These are phyloP conservation scores for Salix udensis DNA, from an alignment of 345 rosid species.

Conservation along the genomic window DNA sequence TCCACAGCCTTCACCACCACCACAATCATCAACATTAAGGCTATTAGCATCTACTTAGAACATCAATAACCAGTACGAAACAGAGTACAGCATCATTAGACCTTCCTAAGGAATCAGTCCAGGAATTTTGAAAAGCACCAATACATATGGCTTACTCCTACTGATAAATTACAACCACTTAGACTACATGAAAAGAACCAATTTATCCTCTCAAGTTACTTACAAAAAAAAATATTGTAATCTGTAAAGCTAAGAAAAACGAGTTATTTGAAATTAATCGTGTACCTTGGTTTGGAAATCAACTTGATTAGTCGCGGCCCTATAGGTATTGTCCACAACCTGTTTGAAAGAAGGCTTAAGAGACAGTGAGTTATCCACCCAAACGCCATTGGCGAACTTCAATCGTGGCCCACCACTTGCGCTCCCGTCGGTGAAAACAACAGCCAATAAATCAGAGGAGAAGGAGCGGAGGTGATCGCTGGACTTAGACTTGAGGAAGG, in stretches of 20 bases:
- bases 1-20: slow-evolving; percentile 52
- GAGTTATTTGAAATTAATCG: neutral
- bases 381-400: slow-evolving; percentile 57
- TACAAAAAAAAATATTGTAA: neutral
- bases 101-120: neutral
- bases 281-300: slow-evolving; percentile 73
- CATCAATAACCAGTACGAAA: neutral
- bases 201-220: neutral
- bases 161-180: too few species aligned
- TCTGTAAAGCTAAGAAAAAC: neutral
- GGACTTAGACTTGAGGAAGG: slow-evolving; percentile 62
- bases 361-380: slow-evolving; percentile 64
- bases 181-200: too few species aligned
- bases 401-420: slow-evolving; percentile 59
- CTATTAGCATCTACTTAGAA: neutral
- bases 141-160: too few species aligned
- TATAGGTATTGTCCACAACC: slow-evolving; percentile 49
- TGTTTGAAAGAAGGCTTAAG: slow-evolving; percentile 56
- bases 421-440: slow-evolving; percentile 68
- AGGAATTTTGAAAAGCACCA: neutral
- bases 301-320: slow-evolving; percentile 54
- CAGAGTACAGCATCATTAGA: too few species aligned
- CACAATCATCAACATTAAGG: slow-evolving; percentile 4
- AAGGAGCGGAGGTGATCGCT: slow-evolving; percentile 49
- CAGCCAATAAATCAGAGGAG: slow-evolving; percentile 53